Base-by-base conservation (phyloP, 2,329 filamentous ascomycete genomes). In the Pseudodiploospora longispora region DNA sequence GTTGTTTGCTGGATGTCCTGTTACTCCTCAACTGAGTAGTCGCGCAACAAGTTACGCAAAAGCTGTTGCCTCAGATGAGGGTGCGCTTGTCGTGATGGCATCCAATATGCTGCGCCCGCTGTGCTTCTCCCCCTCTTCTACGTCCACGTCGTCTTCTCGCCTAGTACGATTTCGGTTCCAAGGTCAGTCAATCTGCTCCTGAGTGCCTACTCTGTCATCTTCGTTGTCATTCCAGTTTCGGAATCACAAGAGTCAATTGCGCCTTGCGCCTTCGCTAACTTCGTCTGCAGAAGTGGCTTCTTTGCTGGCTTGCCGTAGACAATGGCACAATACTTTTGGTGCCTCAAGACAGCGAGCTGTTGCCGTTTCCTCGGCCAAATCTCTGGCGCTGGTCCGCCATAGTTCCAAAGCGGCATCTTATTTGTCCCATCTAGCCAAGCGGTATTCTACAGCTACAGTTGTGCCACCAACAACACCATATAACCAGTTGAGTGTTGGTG, bases 401-500 rank as follows among this genome's bases (percentile, higher is more conserved):
- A 62, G 62, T 9, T 66, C 67, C 8, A 60, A 64, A 7, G 44
- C 48, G 10, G 42, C 39, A 43, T 62, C 38, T 55, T 51, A 34
- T n/a, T 44, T 55, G 6, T 36, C 55, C 41, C 47, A 52, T 10
- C 44, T 46, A 19, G 43, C 46, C n/a, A 56, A 59, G 19, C 49
- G 58, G 8, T 70, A 68, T 52, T 70, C 70, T 12, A 32, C 43
- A 10, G 12, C 33, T 27, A 32, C 54, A 36, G 56, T 56, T 30
- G 59, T 63, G 4, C 58, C 73, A 10, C 63, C 66, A 3, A 72
- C 73, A 27, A 75, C 65, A 3, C 85, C 87, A 1, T 94, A 89
- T 62, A 69, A 75, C 19, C 71, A 82, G 37, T 74, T 95, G 44
- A 85, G 80, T 4, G 80, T 95, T 39, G 88, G 88, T 46, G 78